A percentile compares a stretch with the other conserved stretches of the same genome.
Evolutionary conservation across 2,329 filamentous ascomycete species (phyloP).

Genomic region (Pleochaeta shiraiana): DNA sequence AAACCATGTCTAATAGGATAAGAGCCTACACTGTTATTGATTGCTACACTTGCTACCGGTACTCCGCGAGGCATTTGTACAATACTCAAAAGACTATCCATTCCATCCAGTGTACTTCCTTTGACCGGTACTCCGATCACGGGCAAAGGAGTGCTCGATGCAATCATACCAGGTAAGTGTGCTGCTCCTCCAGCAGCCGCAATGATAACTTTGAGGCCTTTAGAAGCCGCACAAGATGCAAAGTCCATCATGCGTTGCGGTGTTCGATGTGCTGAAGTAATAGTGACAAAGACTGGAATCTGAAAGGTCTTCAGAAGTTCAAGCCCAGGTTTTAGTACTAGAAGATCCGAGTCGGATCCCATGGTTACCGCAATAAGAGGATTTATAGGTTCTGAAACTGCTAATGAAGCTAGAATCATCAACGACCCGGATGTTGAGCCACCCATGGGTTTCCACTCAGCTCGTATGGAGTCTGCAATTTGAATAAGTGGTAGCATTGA

Average conservation of each 20-base stretch:
- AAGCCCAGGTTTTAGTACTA: conserved; percentile 48
- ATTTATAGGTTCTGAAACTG: too few species aligned
- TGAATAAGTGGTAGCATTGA: conserved; percentile 49
- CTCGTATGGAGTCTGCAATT: conserved; percentile 34
- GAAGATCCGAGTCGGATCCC: conserved; percentile 53
- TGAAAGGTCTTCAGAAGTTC: conserved; percentile 27
- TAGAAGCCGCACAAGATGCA: conserved; percentile 20
- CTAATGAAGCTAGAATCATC: too few species aligned
- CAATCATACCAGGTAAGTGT: conserved; percentile 53
- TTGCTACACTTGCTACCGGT: conserved; percentile 54
- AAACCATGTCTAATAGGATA: too few species aligned
- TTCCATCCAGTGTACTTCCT: conserved; percentile 47
- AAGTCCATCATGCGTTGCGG: conserved; percentile 47
- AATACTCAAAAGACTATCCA: conserved; percentile 50
- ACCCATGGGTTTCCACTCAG: conserved; percentile 22
- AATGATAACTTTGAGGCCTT: conserved; percentile 19
- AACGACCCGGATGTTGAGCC: too few species aligned
- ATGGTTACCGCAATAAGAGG: conserved; percentile 59
- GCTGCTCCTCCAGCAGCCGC: conserved; percentile 54
- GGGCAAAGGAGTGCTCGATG: conserved; percentile 46
- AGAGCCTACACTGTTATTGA: conserved; percentile 45
- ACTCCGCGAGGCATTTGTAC: conserved; percentile 58
- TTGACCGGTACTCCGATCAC: conserved; percentile 63
- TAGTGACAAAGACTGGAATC: conserved; percentile 51
- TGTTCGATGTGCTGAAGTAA: conserved; percentile 63